Evolutionary conservation across 257 asterid genomes (phyloP).

Genomic region (Salvia hispanica): DNA sequence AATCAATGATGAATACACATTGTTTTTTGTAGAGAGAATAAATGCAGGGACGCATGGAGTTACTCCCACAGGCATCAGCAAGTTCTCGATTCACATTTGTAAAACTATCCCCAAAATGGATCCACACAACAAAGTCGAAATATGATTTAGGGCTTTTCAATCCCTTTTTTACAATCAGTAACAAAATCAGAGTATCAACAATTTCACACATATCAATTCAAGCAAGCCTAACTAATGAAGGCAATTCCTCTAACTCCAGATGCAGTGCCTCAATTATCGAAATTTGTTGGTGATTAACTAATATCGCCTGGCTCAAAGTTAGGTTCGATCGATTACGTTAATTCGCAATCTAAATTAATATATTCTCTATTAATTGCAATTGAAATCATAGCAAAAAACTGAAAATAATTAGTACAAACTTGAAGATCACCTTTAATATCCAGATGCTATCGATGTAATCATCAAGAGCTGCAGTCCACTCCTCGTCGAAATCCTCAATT

Average conservation of each 20-base stretch:
- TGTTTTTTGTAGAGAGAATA: not conserved
- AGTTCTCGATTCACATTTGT: not conserved
- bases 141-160: not conserved
- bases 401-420: not conserved
- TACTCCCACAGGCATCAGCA: not conserved
- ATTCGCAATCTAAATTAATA: not conserved
- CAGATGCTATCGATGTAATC: slow-evolving; percentile 80
- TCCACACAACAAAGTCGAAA: not conserved
- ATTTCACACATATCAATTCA: not conserved
- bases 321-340: not conserved
- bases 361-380: not conserved
- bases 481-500: slow-evolving; percentile 39
- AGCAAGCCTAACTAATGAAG: slow-evolving; percentile 6
- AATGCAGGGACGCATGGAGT: not conserved
- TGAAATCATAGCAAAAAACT: not conserved
- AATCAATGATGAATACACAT: not conserved
- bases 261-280: not conserved
- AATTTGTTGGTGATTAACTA: not conserved
- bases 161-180: not conserved
- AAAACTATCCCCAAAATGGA: not conserved
- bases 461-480: slow-evolving; percentile 52
- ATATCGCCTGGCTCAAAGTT: not conserved
- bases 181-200: not conserved
- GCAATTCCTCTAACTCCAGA: not conserved
- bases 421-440: slow-evolving; percentile 66